Evolutionary conservation across 1,284 basidiomycete species (phyloP).

Genomic region (Tetrapyrgos nigripes): DNA sequence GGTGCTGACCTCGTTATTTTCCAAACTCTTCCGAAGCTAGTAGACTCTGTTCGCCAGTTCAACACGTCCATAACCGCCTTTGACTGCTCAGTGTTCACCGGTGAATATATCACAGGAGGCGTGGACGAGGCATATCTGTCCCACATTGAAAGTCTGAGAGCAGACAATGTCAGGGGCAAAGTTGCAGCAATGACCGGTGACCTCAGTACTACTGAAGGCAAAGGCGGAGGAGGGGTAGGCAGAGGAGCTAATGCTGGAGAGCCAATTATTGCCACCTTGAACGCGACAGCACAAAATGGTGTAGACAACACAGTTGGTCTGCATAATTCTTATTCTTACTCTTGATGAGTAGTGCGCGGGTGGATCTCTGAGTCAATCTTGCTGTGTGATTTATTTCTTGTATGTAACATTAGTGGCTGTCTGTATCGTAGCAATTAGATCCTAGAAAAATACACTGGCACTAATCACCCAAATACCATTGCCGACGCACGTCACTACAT

Average conservation of each 20-base stretch:
- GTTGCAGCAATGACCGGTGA: conserved; percentile 37
- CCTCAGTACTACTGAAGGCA: conserved; percentile 43
- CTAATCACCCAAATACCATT: background rate
- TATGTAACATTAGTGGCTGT: background rate
- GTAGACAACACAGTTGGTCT: conserved; percentile 79
- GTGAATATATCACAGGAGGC: conserved; percentile 97
- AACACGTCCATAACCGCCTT: conserved; percentile 84
- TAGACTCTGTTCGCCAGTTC: conserved; percentile 88
- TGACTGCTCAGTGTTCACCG: conserved; percentile 98
- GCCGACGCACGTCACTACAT: background rate
- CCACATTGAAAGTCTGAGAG: conserved; percentile 79
- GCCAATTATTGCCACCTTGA: background rate
- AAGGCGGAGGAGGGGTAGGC: conserved; percentile 38
- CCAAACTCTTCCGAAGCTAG: conserved; percentile 93
- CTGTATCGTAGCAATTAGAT: background rate
- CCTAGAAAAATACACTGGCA: background rate
- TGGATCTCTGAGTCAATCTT: background rate
- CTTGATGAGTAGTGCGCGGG: background rate
- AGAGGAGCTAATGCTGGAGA: conserved; percentile 34
- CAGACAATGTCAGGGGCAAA: conserved; percentile 86
- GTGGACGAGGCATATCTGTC: conserved; percentile 88
- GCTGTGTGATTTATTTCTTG: background rate
- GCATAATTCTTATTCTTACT: conserved; percentile 72
- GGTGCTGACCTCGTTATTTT: conserved; percentile 98
- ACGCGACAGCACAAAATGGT: conserved; percentile 24